Conservation (phyloP, 148 eudicot genomes). For the Silene latifolia region DNA sequence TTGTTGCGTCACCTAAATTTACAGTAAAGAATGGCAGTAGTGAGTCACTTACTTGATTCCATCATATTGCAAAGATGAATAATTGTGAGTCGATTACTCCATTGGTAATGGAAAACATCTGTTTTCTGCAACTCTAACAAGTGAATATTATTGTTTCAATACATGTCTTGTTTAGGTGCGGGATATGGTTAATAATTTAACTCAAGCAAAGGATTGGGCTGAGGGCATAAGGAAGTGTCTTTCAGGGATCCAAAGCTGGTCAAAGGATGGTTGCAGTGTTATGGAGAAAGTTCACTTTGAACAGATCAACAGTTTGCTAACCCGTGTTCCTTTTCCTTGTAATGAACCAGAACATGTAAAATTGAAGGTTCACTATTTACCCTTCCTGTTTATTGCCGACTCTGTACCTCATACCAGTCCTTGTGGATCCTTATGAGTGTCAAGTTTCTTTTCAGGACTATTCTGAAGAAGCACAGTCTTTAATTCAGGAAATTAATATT, state of each 20-base stretch:
- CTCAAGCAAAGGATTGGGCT: constrained; percentile 79
- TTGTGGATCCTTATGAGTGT: background rate
- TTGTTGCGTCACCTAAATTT: background rate
- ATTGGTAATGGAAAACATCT: background rate
- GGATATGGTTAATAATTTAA: constrained; percentile 63
- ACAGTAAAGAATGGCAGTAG: background rate
- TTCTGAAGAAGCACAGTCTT: constrained; percentile 50
- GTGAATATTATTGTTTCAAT: background rate
- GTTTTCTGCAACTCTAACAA: background rate
- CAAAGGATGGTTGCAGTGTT: constrained; percentile 27
- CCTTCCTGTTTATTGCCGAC: background rate
- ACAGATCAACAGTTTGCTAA: constrained; percentile 44
- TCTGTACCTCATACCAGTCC: constrained; percentile 10
- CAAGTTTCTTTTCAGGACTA: constrained; percentile 40
- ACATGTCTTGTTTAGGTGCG: constrained; percentile 51
- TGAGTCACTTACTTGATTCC: background rate
- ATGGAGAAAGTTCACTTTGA: constrained; percentile 55
- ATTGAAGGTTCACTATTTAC: constrained; percentile 50
- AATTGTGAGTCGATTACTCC: no score
- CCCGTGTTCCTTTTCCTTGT: constrained; percentile 54
- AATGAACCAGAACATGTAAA: constrained; percentile 55
- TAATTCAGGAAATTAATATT: constrained; percentile 54
- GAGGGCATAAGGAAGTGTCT: constrained; percentile 54
- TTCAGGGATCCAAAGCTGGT: constrained; percentile 49
- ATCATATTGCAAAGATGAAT: background rate